These are phyloP conservation scores for Huntiella savannae DNA, from an alignment of 2,329 filamentous ascomycete genomes.

Conservation along the genomic window DNA sequence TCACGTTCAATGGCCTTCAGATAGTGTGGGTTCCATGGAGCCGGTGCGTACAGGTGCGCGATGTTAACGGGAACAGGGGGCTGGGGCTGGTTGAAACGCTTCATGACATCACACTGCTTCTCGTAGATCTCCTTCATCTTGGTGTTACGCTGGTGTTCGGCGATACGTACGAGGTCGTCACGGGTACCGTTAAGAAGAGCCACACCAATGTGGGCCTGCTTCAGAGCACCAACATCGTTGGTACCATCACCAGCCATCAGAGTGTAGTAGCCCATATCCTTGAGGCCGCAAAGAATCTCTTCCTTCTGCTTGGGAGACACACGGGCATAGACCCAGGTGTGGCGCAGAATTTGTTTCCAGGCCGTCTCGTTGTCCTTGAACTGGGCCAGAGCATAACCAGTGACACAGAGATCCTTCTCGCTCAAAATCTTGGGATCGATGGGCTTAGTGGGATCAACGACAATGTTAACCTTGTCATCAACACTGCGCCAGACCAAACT, in stretches of 20 bases:
- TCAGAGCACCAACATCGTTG: constrained; percentile 92
- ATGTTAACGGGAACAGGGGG: constrained; percentile 88
- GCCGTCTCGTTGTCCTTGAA: constrained; percentile 58
- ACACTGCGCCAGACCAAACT: constrained; percentile 87
- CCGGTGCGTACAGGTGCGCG: constrained; percentile 84
- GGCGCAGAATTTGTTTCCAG: constrained; percentile 58
- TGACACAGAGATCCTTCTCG: constrained; percentile 84
- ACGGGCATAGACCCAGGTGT: constrained; percentile 95
- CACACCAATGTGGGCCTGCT: constrained; percentile 94
- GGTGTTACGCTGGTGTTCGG: constrained; percentile 79
- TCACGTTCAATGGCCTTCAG: constrained; percentile 80
- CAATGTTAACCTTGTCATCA: constrained; percentile 71
- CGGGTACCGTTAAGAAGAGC: constrained; percentile 87
- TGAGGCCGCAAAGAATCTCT: constrained; percentile 88
- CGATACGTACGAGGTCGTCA: constrained; percentile 78
- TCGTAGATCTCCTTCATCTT: constrained; percentile 99
- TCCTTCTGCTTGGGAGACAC: constrained; percentile 98
- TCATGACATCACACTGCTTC: constrained; percentile 84
- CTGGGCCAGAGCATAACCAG: constrained; percentile 79
- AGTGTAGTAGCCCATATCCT: constrained; percentile 93
- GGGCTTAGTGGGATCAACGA: constrained; percentile 64
- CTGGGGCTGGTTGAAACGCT: constrained; percentile 78
- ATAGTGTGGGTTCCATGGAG: constrained; percentile 82
- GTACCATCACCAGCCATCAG: constrained; percentile 98
- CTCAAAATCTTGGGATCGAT: constrained; percentile 66